Evolutionary conservation across 208 protist genomes (phyloP).

Genomic region (Acanthamoeba triangularis): DNA sequence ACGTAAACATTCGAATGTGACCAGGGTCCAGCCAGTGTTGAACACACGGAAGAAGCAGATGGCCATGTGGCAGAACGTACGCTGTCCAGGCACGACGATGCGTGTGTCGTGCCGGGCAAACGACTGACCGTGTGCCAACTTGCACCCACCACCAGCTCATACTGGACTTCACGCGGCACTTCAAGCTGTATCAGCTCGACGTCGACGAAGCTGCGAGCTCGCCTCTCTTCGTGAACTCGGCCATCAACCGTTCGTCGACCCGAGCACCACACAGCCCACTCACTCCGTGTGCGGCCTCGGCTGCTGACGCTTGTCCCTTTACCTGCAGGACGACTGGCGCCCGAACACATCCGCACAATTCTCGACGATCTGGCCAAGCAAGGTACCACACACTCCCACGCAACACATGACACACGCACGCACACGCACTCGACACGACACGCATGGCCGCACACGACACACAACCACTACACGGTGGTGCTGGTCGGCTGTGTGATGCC

Average conservation of each 20-base stretch:
- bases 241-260: background rate
- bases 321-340: background rate
- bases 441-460: no score
- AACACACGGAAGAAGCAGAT: slow-evolving; percentile 67
- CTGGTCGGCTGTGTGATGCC: background rate
- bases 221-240: slow-evolving; percentile 28
- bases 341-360: background rate
- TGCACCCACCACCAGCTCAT: slow-evolving; percentile 12
- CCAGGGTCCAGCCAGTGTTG: slow-evolving; percentile 42
- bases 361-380: slow-evolving; percentile 39
- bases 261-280: no score
- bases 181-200: slow-evolving; percentile 37
- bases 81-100: background rate
- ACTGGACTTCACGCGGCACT: slow-evolving; percentile 36
- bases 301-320: background rate
- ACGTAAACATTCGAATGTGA: background rate
- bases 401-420: no score
- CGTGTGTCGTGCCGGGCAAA: background rate
- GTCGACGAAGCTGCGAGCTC: slow-evolving; percentile 29
- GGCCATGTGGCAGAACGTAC: slow-evolving; percentile 39
- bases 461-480: background rate
- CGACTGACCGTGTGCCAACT: background rate
- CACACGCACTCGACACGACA: background rate
- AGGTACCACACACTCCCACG: background rate
- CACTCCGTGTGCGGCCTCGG: background rate